These are phyloP conservation scores for Pythium aquatile DNA, from an alignment of 352 stramenopile genomes.

Conservation along the genomic window DNA sequence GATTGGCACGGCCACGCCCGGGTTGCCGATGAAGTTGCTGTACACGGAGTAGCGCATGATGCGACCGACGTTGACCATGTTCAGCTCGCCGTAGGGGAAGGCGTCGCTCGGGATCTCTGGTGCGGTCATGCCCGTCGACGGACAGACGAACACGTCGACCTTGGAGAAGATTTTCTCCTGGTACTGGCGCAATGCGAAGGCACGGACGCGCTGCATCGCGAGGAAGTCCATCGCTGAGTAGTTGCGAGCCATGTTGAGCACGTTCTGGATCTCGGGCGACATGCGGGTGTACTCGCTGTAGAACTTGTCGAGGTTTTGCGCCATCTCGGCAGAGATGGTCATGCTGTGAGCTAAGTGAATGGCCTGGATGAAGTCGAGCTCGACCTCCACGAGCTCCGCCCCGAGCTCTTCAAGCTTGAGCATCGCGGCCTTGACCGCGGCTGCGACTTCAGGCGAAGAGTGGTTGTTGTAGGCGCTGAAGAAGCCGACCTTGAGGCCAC, in stretches of 20 bases:
- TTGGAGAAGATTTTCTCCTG: slow-evolving; percentile 74
- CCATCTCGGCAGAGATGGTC: slow-evolving; percentile 83
- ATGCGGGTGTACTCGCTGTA: slow-evolving; percentile 54
- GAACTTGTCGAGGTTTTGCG: slow-evolving; percentile 66
- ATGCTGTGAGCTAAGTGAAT: slow-evolving; percentile 82
- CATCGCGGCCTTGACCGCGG: slow-evolving; percentile 44
- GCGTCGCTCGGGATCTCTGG: slow-evolving; percentile 61
- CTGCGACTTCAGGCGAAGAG: slow-evolving; percentile 54
- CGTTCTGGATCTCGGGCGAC: slow-evolving; percentile 71
- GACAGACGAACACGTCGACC: slow-evolving; percentile 88
- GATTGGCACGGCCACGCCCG: slow-evolving; percentile 70
- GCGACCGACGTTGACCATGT: slow-evolving; percentile 46
- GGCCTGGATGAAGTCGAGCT: slow-evolving; percentile 68
- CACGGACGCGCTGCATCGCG: slow-evolving; percentile 78
- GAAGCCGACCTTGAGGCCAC: slow-evolving; percentile 73
- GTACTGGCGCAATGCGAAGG: slow-evolving; percentile 78
- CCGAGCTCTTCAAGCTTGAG: slow-evolving; percentile 50
- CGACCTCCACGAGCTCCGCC: slow-evolving; percentile 72
- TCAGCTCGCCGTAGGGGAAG: slow-evolving; percentile 48
- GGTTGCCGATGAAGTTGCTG: slow-evolving; percentile 87
- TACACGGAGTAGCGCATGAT: slow-evolving; percentile 87
- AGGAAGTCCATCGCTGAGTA: slow-evolving; percentile 80
- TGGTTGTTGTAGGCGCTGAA: slow-evolving; percentile 79
- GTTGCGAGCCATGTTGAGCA: slow-evolving; percentile 65
- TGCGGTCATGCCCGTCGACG: slow-evolving; percentile 73